Conservation (phyloP, 768 basidiomycete species). For the Aureoboletus auriporus region DNA sequence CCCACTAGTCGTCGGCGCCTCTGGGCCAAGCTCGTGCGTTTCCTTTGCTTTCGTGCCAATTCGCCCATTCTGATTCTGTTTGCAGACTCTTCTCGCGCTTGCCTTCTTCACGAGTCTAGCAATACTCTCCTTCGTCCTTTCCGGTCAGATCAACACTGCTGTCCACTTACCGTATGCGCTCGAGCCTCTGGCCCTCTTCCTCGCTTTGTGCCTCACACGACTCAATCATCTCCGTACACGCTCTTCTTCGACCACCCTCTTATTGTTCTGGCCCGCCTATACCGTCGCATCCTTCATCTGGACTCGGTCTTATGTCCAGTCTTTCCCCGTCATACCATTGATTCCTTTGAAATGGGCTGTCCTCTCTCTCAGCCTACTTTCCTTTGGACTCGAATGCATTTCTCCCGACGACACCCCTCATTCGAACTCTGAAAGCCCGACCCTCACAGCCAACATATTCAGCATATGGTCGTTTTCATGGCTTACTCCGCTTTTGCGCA, state of each 20-base stretch:
- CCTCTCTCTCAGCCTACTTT: slow-evolving; percentile 43
- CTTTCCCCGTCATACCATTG: slow-evolving; percentile 32
- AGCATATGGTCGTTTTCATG: slow-evolving; percentile 82
- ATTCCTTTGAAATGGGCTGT: slow-evolving; percentile 43
- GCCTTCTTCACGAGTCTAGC: slow-evolving; percentile 45
- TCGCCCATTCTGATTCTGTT: not conserved
- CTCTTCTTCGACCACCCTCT: slow-evolving; percentile 64
- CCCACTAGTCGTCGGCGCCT: slow-evolving; percentile 50
- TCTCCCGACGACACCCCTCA: slow-evolving; percentile 54
- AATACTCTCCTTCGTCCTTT: slow-evolving; percentile 38
- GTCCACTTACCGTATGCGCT: slow-evolving; percentile 52
- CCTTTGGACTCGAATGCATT: slow-evolving; percentile 64
- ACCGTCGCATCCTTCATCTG: slow-evolving; percentile 46
- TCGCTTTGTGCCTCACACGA: slow-evolving; percentile 50
- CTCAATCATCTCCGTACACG: slow-evolving; percentile 69
- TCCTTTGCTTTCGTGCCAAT: not conserved
- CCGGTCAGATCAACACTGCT: slow-evolving; percentile 31
- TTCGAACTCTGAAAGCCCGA: slow-evolving; percentile 56
- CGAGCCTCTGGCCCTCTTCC: slow-evolving; percentile 50
- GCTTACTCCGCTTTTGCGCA: slow-evolving; percentile 78
- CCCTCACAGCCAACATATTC: slow-evolving; percentile 75
- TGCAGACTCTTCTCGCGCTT: slow-evolving; percentile 45
- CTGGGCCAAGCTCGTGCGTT: slow-evolving; percentile 63
- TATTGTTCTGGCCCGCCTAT: slow-evolving; percentile 83
- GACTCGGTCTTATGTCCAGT: slow-evolving; percentile 51